Evolutionary conservation across 2,329 filamentous ascomycete genomes (phyloP).

Genomic region (Paraconiothyrium sp.): DNA sequence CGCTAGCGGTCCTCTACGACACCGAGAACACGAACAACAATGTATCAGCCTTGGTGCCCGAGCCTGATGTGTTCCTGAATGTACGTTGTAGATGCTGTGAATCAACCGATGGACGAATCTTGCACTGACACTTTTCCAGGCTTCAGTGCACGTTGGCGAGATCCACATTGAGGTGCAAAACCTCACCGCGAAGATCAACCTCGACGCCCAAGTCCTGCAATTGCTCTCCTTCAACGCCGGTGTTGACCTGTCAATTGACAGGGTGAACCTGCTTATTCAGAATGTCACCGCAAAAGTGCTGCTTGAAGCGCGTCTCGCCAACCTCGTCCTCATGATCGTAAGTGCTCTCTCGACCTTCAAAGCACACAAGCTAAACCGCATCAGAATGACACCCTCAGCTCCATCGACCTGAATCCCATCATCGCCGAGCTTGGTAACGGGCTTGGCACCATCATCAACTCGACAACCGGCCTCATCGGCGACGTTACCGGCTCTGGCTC

Average conservation of each 20-base stretch:
- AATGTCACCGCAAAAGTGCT: conserved; percentile 67
- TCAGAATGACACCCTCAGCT: conserved; percentile 62
- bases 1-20: conserved; percentile 62
- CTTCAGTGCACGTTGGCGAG: conserved; percentile 65
- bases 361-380: conserved; percentile 1
- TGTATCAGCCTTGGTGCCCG: conserved; percentile 53
- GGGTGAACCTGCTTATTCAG: conserved; percentile 65
- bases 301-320: conserved; percentile 68
- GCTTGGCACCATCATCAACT: conserved; percentile 60
- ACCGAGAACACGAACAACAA: conserved; percentile 61
- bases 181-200: conserved; percentile 68
- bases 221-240: conserved; percentile 69
- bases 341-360: background rate
- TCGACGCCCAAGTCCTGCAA: conserved; percentile 67
- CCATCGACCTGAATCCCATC: conserved; percentile 69
- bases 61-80: conserved; percentile 69
- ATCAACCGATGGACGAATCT: background rate
- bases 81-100: background rate
- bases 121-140: conserved; percentile 30
- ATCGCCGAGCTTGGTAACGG: conserved; percentile 64
- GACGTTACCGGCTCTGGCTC: conserved; percentile 31
- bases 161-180: conserved; percentile 69
- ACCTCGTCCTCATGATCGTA: conserved; percentile 66
- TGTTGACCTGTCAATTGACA: conserved; percentile 67
- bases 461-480: conserved; percentile 38